phyloP scores from a whole-genome alignment of 1,284 basidiomycete genomes.

The Crucibulum cyathiforme region DNA sequence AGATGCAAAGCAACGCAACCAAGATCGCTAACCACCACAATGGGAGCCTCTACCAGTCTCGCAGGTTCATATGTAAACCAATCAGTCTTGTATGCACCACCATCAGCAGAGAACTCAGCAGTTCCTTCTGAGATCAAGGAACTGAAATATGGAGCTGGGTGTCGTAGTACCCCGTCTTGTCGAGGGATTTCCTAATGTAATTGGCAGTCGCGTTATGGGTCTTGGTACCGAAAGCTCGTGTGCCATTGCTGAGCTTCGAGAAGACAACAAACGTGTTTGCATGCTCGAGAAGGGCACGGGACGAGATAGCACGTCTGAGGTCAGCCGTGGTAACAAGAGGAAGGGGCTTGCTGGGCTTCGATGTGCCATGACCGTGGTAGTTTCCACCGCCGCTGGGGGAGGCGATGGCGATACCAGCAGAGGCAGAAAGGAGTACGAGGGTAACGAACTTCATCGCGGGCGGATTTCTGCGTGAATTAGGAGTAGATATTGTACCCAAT shows the following conservation, averaged over 20 bases:
- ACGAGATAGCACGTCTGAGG: slow-evolving; percentile 3
- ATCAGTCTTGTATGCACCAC: slow-evolving; percentile 7
- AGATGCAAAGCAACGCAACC: slow-evolving; percentile 15
- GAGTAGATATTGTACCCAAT: no score
- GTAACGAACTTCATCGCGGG: no score
- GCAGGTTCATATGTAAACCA: slow-evolving; percentile 23
- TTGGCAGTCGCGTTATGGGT: slow-evolving; percentile 21
- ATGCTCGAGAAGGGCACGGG: slow-evolving; percentile 14
- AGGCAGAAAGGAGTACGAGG: no score
- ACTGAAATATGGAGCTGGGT: slow-evolving; percentile 21
- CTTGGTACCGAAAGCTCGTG: slow-evolving; percentile 19
- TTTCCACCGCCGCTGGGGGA: background rate
- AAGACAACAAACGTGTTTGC: slow-evolving; percentile 18
- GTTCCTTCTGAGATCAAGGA: slow-evolving; percentile 16
- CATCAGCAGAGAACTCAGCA: slow-evolving; percentile 17
- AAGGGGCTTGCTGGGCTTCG: background rate
- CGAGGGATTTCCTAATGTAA: slow-evolving; percentile 22
- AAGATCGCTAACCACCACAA: slow-evolving; percentile 14
- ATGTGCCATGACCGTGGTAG: background rate
- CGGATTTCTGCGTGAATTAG: no score
- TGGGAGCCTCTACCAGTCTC: slow-evolving; percentile 15
- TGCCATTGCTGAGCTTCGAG: slow-evolving; percentile 23
- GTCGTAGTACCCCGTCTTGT: slow-evolving; percentile 22
- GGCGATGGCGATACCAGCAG: background rate
- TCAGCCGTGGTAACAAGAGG: slow-evolving; percentile 8